These are phyloP conservation scores for Boletus rex-veris DNA, from an alignment of 768 basidiomycete species.

Conservation along the genomic window DNA sequence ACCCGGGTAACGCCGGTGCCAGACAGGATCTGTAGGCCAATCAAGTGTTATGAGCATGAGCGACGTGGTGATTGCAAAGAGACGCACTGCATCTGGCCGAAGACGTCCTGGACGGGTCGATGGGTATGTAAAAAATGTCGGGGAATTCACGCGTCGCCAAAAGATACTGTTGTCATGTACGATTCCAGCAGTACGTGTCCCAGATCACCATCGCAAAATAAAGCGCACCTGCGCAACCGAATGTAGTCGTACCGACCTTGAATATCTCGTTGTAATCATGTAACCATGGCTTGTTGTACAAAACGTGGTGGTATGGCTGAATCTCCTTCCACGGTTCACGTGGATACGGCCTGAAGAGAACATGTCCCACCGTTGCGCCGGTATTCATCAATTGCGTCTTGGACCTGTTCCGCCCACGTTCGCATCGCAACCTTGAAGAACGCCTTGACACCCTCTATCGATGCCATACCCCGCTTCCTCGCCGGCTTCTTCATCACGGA, in stretches of 20 bases:
- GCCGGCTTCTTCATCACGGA: slow-evolving; percentile 31
- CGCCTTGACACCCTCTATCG: slow-evolving; percentile 47
- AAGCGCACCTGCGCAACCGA: neutral
- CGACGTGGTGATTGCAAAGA: neutral
- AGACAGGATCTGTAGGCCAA: slow-evolving; percentile 43
- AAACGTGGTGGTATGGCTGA: slow-evolving; percentile 38
- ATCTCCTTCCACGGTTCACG: slow-evolving; percentile 46
- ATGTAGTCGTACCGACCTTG: slow-evolving; percentile 38
- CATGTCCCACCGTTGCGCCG: slow-evolving; percentile 30
- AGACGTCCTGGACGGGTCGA: slow-evolving; percentile 58
- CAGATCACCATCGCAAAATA: neutral
- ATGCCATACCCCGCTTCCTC: slow-evolving; percentile 45
- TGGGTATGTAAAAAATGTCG: slow-evolving; percentile 55
- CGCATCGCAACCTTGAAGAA: slow-evolving; percentile 59
- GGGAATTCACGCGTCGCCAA: slow-evolving; percentile 43
- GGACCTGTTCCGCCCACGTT: slow-evolving; percentile 53
- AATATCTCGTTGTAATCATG: slow-evolving; percentile 53
- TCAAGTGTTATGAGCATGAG: neutral
- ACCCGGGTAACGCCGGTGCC: slow-evolving; percentile 44
- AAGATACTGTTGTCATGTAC: slow-evolving; percentile 32
- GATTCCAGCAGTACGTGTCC: neutral
- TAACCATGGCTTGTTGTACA: slow-evolving; percentile 68
- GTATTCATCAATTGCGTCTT: slow-evolving; percentile 40
- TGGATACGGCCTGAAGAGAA: slow-evolving; percentile 56
- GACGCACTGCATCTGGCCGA: slow-evolving; percentile 61